Evolutionary conservation across 2,329 filamentous ascomycete genomes (phyloP).

Genomic region (Lachnellula willkommii): DNA sequence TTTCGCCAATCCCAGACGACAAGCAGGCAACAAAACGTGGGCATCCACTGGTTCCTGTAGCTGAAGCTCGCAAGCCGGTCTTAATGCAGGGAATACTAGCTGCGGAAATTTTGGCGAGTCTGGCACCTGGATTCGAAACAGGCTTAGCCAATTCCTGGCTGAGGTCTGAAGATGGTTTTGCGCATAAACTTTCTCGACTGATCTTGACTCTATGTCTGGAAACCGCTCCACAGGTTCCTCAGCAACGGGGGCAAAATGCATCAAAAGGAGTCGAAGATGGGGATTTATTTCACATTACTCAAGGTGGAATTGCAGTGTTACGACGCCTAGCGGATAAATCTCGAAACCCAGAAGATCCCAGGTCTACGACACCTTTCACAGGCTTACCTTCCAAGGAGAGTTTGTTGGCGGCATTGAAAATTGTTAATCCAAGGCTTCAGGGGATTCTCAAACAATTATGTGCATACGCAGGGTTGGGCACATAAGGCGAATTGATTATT

Average conservation of each 20-base stretch:
- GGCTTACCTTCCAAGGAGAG: conserved; percentile 62
- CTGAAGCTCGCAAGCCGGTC: conserved; percentile 80
- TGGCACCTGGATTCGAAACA: conserved; percentile 66
- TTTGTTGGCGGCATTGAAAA: conserved; percentile 61
- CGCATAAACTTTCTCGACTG: conserved; percentile 70
- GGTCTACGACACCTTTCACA: conserved; percentile 49
- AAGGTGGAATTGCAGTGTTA: conserved; percentile 63
- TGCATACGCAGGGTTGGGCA: conserved; percentile 53
- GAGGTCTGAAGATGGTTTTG: conserved; percentile 76
- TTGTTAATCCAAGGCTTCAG: conserved; percentile 56
- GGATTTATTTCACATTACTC: conserved; percentile 48
- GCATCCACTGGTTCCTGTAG: conserved; percentile 53
- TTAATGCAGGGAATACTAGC: conserved; percentile 89
- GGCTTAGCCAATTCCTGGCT: conserved; percentile 75
- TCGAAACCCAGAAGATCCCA: conserved; percentile 48
- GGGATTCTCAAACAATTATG: conserved; percentile 66
- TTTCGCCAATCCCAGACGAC: conserved; percentile 75
- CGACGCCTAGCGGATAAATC: conserved; percentile 64
- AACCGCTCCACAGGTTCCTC: conserved; percentile 49
- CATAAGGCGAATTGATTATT: conserved; percentile 25
- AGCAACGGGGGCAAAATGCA: conserved; percentile 28
- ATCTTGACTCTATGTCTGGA: conserved; percentile 61
- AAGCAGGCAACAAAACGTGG: conserved; percentile 49
- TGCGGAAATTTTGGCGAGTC: conserved; percentile 77
- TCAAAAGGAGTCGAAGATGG: conserved; percentile 32